Percentiles rank a stretch among this genome's conserved stretches.
These are phyloP conservation scores for Alternaria sp. DNA, from an alignment of 2,329 filamentous ascomycete genomes.

Conservation along the genomic window DNA sequence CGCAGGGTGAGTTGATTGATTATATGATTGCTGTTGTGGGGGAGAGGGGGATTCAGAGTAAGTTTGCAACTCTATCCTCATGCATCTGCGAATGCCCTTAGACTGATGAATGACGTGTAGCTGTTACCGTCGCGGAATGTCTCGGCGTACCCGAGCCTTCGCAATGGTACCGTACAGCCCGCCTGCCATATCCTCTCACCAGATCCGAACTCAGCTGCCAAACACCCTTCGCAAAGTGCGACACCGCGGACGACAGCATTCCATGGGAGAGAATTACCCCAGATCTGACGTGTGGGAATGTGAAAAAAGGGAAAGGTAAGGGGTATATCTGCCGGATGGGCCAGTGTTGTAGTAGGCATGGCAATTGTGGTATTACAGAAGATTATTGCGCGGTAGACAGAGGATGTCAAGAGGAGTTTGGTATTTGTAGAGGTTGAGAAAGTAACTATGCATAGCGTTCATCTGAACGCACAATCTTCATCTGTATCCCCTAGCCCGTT, in stretches of 20 bases:
- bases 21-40: slow-evolving; percentile 9
- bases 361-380: background rate
- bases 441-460: background rate
- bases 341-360: background rate
- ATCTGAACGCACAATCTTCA: too few relatives aligned
- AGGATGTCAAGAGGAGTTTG: background rate
- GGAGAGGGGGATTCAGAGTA: slow-evolving; percentile 7
- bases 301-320: background rate
- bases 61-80: background rate
- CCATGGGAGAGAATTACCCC: background rate
- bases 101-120: too few relatives aligned
- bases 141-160: background rate
- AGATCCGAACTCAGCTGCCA: rapidly evolving
- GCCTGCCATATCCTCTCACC: background rate
- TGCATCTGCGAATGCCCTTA: too few relatives aligned
- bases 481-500: too few relatives aligned
- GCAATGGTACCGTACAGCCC: slow-evolving; percentile 4
- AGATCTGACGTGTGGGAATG: background rate
- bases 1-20: slow-evolving; percentile 12
- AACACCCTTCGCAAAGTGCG: background rate
- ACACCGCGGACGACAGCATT: background rate
- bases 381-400: background rate
- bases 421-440: background rate
- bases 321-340: background rate
- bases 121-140: slow-evolving; percentile 6